These are phyloP conservation scores for Xanthoconium stramineum DNA, from an alignment of 768 basidiomycete genomes.

Conservation along the genomic window DNA sequence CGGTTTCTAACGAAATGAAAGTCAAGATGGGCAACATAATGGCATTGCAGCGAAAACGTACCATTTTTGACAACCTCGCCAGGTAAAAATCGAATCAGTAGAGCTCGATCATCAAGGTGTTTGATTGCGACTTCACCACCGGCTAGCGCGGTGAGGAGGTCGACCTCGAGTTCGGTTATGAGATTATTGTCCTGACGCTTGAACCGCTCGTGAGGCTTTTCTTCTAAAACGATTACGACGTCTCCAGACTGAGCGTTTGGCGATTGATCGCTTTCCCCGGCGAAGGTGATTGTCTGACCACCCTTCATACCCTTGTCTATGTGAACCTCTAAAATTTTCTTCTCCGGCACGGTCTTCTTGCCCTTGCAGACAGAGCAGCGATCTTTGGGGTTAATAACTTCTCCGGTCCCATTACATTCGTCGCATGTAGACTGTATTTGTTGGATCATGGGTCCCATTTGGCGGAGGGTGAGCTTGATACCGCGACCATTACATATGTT, in stretches of 20 bases:
- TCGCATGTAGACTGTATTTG: constrained; percentile 95
- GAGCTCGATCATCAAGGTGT: constrained; percentile 90
- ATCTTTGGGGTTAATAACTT: constrained; percentile 92
- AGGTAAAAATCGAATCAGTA: constrained; percentile 79
- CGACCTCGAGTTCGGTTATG: constrained; percentile 82
- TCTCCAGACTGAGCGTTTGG: constrained; percentile 90
- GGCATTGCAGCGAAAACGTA: constrained; percentile 37
- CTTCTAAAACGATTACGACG: constrained; percentile 90
- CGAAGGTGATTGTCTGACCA: constrained; percentile 85
- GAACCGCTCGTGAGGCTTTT: constrained; percentile 88
- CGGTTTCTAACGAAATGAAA: constrained; percentile 51
- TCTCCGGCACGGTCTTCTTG: constrained; percentile 91
- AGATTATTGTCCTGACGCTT: constrained; percentile 87
- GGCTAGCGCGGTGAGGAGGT: constrained; percentile 88
- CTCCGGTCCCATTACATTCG: constrained; percentile 92
- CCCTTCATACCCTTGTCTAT: constrained; percentile 98
- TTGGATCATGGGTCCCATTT: constrained; percentile 99
- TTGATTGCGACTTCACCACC: constrained; percentile 88
- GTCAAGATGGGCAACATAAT: neutral
- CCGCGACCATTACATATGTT: constrained; percentile 82
- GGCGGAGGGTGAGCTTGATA: constrained; percentile 85
- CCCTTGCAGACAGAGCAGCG: constrained; percentile 90
- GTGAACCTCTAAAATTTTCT: constrained; percentile 96
- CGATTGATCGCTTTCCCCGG: constrained; percentile 90
- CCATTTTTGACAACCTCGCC: constrained; percentile 94